Conservation (phyloP, 2,329 filamentous ascomycete species). For the Microdochium bolleyi region DNA sequence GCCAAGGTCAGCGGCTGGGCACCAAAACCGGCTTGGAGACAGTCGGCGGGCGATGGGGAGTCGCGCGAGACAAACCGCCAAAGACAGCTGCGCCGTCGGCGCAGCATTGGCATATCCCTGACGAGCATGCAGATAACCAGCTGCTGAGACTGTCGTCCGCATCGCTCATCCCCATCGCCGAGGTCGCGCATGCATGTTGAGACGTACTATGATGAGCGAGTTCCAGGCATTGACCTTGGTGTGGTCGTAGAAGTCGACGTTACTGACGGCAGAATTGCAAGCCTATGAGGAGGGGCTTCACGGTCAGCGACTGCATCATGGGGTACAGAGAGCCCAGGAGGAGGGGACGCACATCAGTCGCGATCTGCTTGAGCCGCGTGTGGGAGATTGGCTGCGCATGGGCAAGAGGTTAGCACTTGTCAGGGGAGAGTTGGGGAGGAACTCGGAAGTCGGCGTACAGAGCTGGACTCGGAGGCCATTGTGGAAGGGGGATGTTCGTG, state of each 20-base stretch:
- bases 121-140: neutral
- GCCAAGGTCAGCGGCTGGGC: constrained; percentile 4
- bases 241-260: constrained; percentile 78
- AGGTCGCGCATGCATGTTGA: constrained; percentile 1
- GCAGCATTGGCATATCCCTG: neutral
- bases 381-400: constrained; percentile 60
- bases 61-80: neutral
- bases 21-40: neutral
- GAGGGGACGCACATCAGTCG: constrained; percentile 59
- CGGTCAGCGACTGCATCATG: constrained; percentile 1
- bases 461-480: constrained; percentile 3
- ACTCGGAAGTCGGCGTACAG: neutral
- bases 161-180: neutral
- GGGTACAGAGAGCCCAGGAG: constrained; percentile 1
- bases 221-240: constrained; percentile 83
- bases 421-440: constrained; percentile 3
- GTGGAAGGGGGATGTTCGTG: constrained; percentile 4
- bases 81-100: neutral
- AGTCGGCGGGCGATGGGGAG: neutral
- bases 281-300: constrained; percentile 45
- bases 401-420: neutral
- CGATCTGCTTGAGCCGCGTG: constrained; percentile 76
- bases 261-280: constrained; percentile 70
- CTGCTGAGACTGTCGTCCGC: neutral
- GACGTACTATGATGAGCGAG: constrained; percentile 77